Conservation (phyloP, 2,329 filamentous ascomycete species). For the Pseudogymnoascus sp. region DNA sequence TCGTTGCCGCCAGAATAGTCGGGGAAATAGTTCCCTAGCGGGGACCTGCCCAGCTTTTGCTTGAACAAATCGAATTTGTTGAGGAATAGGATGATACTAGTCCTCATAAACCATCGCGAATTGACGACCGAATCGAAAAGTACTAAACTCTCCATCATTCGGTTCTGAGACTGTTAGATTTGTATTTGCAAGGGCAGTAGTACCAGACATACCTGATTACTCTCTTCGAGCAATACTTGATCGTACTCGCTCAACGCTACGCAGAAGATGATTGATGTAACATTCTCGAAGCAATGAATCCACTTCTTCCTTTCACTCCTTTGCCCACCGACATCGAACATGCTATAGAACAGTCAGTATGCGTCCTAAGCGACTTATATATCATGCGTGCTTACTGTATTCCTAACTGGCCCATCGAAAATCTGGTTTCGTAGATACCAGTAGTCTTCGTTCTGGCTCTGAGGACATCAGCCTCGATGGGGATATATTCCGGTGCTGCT, state of each 20-base stretch:
- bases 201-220: conserved; percentile 67
- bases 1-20: conserved; percentile 97
- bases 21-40: conserved; percentile 89
- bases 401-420: conserved; percentile 96
- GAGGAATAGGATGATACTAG: conserved; percentile 95
- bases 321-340: conserved; percentile 98
- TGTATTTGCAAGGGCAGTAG: neutral
- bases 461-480: conserved; percentile 89
- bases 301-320: conserved; percentile 98
- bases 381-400: conserved; percentile 71
- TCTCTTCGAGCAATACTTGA: conserved; percentile 92
- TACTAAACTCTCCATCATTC: conserved; percentile 97
- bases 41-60: conserved; percentile 82
- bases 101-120: conserved; percentile 98
- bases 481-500: conserved; percentile 75
- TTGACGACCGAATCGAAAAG: conserved; percentile 98
- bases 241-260: conserved; percentile 98
- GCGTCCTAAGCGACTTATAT: neutral
- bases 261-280: conserved; percentile 99
- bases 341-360: conserved; percentile 48
- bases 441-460: conserved; percentile 96
- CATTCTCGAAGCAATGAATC: conserved; percentile 99
- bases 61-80: conserved; percentile 99
- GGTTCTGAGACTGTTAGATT: conserved; percentile 56
- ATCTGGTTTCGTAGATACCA: conserved; percentile 97